Base-by-base conservation (phyloP, 2,329 filamentous ascomycete species). In the Fusarium anthophilum region DNA sequence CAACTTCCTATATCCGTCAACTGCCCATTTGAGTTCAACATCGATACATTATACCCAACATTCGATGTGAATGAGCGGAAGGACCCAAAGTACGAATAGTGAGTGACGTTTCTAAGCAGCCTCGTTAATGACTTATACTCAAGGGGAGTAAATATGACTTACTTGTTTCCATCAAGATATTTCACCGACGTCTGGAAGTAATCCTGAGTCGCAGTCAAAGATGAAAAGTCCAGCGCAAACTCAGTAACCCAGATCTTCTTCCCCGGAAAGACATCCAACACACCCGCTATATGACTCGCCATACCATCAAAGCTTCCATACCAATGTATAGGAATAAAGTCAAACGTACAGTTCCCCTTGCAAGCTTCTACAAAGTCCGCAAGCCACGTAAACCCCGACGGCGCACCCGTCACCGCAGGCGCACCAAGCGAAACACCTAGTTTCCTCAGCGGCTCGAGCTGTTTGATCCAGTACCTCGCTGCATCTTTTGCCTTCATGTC, bases 121-220 rank as follows among this genome's bases (percentile, higher is more conserved):
- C 18, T 1, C 5, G 20, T 55, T 41, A 55, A 30, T n/a, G 3
- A 14, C 8, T n/a, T 28, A 7, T 20, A 8, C 6, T 24, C 15
- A 17, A 9, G 8, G 2, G 0, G 6, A 1, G 8, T 13, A 3
- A n/a, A 9, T 3, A 1, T 39, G 11, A 38, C 51, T 55, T 39
- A 55, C 51, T 41, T 28, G 26, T 55, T 55, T 28, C 26, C 51
- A 41, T 55, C 51, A 1, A 55, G 51, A 41, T 55, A 55, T 2
- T 55, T 55, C 5, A 55, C 51, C 1, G 51, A 55, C 4, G 51
- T 55, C 37, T 55, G 51, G 20, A 55, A 55, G 3, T 55, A 55
- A 17, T 55, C 51, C 35, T 55, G 35, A 15, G 51, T 55, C 24
- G 35, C 51, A 10, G 37, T 20, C 35, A 55, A 3, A n/a, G 51